A percentile compares a stretch with the other conserved stretches of the same genome.
Evolutionary conservation across 2,329 filamentous ascomycete genomes (phyloP).

Genomic region (Bipolaris gigantea): DNA sequence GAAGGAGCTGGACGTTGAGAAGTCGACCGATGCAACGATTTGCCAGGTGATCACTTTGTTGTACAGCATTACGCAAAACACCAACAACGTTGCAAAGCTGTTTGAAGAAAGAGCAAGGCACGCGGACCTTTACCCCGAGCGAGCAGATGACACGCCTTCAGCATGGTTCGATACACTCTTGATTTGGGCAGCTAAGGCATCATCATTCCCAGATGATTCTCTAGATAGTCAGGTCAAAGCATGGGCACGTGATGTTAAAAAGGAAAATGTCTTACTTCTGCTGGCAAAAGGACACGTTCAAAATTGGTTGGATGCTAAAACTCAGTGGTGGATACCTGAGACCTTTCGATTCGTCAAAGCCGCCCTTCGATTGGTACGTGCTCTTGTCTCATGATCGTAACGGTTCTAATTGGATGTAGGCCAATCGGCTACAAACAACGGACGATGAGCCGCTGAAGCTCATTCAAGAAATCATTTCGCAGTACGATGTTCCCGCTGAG

Average conservation of each 20-base stretch:
- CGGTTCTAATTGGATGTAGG: neutral
- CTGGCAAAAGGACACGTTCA: neutral
- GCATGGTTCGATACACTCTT: constrained; percentile 1
- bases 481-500: neutral
- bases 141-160: neutral
- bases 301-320: neutral
- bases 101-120: neutral
- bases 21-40: constrained; percentile 3
- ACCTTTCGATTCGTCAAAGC: neutral
- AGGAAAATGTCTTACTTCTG: neutral
- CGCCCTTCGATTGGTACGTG: neutral
- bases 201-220: neutral
- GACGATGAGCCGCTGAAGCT: neutral
- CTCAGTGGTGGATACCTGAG: neutral
- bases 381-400: too few relatives aligned
- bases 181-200: neutral
- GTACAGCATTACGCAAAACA: neutral
- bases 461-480: neutral
- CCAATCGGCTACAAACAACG: neutral
- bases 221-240: neutral
- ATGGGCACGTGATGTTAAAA: neutral
- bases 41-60: neutral
- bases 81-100: neutral
- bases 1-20: constrained; percentile 7
- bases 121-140: neutral